Evolutionary conservation across 495 filamentous ascomycete species (phyloP).

Genomic region (Bacidia rubella): DNA sequence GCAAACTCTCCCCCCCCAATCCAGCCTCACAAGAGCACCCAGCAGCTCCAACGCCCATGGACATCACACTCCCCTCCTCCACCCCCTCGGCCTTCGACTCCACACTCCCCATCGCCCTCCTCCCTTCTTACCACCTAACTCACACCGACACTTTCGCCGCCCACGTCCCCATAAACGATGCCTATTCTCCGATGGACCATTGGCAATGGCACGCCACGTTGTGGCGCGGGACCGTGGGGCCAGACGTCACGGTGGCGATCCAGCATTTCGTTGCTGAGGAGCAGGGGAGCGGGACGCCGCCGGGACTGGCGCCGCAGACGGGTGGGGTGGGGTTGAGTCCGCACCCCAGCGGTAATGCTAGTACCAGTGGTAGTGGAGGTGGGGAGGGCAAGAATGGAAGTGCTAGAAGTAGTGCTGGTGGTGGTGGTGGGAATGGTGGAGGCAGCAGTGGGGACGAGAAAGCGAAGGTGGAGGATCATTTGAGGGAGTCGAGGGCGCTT

Average conservation of each 20-base stretch:
- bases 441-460: conserved; percentile 10
- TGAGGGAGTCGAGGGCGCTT: conserved; percentile 39
- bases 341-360: no score
- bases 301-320: conserved; percentile 12
- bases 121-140: conserved; percentile 65
- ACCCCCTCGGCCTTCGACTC: neutral
- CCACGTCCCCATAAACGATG: conserved; percentile 57
- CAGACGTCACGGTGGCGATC: conserved; percentile 74
- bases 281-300: conserved; percentile 7
- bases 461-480: conserved; percentile 33
- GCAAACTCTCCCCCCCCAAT: neutral
- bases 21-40: conserved; percentile 3
- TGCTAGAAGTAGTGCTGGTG: no score
- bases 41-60: neutral
- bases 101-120: conserved; percentile 38
- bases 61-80: conserved; percentile 36
- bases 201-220: conserved; percentile 98
- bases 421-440: conserved; percentile 18
- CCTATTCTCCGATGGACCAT: conserved; percentile 72
- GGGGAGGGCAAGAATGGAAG: no score
- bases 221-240: conserved; percentile 76
- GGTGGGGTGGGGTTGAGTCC: conserved; percentile 13
- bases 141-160: conserved; percentile 61
- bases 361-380: no score
- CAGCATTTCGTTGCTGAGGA: conserved; percentile 14